phyloP scores from a whole-genome alignment of 2,329 filamentous ascomycete genomes.

The Aspergillus sp. region DNA sequence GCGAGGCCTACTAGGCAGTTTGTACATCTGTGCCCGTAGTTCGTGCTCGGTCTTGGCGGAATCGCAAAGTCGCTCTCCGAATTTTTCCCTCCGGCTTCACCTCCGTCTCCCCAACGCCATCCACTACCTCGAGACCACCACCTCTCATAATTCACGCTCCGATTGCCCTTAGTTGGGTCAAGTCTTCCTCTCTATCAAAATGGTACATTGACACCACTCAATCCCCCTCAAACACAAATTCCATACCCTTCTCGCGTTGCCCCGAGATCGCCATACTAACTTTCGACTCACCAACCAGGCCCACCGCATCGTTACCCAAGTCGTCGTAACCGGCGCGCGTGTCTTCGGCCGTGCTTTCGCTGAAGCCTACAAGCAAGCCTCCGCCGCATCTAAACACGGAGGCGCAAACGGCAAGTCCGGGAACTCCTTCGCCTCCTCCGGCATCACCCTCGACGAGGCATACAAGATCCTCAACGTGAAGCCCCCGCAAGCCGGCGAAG shows the following conservation, averaged over 20 bases:
- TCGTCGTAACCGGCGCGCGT: slow-evolving; percentile 84
- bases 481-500: slow-evolving; percentile 74
- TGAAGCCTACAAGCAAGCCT: slow-evolving; percentile 94
- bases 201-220: slow-evolving; percentile 9
- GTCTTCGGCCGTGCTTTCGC: slow-evolving; percentile 90
- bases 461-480: slow-evolving; percentile 97
- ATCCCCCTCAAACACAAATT: not conserved
- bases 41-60: not conserved
- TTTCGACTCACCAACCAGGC: slow-evolving; percentile 57
- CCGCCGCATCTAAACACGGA: slow-evolving; percentile 79
- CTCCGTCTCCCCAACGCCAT: slow-evolving; percentile 19
- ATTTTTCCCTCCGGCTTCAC: slow-evolving; percentile 18
- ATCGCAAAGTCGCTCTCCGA: slow-evolving; percentile 17
- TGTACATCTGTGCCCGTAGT: not conserved
- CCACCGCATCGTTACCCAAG: slow-evolving; percentile 90
- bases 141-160: not conserved
- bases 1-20: not conserved
- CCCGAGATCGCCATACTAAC: not conserved
- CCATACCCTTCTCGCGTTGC: not conserved
- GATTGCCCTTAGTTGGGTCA: not conserved
- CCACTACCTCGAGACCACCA: slow-evolving; percentile 1
- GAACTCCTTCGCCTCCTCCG: slow-evolving; percentile 55
- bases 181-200: slow-evolving; percentile 4
- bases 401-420: slow-evolving; percentile 62
- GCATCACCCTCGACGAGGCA: slow-evolving; percentile 91